Base-by-base conservation (phyloP, 129 eudicot genomes). In the Erigeron canadensis region DNA sequence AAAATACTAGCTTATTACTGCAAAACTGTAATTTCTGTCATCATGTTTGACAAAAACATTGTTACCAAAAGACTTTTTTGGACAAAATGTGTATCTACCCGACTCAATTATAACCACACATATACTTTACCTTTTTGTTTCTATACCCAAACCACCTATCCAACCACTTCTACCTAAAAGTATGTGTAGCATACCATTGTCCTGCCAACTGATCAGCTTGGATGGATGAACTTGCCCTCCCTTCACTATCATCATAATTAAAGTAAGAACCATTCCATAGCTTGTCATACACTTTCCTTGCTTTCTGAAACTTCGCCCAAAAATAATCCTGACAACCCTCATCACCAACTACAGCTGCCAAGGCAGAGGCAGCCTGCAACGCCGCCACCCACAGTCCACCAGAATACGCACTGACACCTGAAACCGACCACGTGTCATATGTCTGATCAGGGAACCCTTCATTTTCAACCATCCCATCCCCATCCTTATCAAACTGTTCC, bases 381-480 rank as follows among this genome's bases (percentile, higher is more conserved):
- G 98, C 97, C 15, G 98, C 98, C 55, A 94, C 98, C 98, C 97
- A 94, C 22, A 94, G 80, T 43, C 98, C 97, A 64, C 98, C 98
- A 69, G 93, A 82, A 72, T 94, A 94, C 6, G 97, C 96, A 77
- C 98, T 89, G 53, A 94, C 89, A 56, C 98, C 98, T 0, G 84
- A 78, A 15, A 87, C 98, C 19, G 97, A 80, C 98, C 98, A 94
- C 18, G 90, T 84, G 75, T 94, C 98, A 74, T 94, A 94, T 6
- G 97, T 94, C 86, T 94, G 98, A 82, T 94, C 98, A 65, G 98
- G 98, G 72, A 94, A 89, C 17, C 96, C 95, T 56, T 94, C 97
- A 75, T 94, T 94, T 77, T 94, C 98, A 59, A 90, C 85, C 98
- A 94, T 94, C 61, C 98, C 97, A 81, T 89, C 98, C 23, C 96